Percentiles rank a stretch among this genome's conserved stretches.
These are phyloP conservation scores for Solanum tarapatanum DNA, from an alignment of 257 asterid genomes.

Conservation along the genomic window DNA sequence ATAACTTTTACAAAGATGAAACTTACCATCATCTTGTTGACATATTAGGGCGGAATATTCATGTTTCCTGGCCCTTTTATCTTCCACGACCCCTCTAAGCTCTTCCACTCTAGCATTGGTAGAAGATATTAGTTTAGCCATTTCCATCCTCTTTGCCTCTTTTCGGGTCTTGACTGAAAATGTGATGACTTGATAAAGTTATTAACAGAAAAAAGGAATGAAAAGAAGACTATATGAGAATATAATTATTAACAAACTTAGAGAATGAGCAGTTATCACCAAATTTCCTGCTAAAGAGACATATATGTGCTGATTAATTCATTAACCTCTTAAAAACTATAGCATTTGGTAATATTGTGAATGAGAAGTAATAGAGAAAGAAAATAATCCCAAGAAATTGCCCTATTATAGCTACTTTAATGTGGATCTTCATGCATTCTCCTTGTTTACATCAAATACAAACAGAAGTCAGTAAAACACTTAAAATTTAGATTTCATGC, in stretches of 20 bases:
- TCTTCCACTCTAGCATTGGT: background rate
- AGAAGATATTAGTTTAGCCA: constrained; percentile 3
- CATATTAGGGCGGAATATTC: constrained; percentile 62
- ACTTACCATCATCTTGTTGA: constrained; percentile 68
- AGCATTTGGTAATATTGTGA: background rate
- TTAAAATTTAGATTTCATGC: background rate
- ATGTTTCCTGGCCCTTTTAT: constrained; percentile 54
- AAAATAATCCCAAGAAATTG: background rate
- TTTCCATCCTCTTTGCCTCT: background rate
- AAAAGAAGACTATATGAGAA: background rate
- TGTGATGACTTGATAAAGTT: background rate
- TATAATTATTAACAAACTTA: background rate
- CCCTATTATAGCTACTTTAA: background rate
- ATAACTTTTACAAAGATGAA: background rate
- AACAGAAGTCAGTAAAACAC: background rate
- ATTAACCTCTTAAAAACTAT: background rate
- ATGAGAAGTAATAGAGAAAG: background rate
- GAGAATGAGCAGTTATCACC: background rate
- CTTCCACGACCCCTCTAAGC: constrained; percentile 19
- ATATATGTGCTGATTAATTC: background rate
- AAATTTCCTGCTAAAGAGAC: background rate
- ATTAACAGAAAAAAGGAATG: background rate
- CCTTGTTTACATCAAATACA: background rate
- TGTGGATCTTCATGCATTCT: background rate
- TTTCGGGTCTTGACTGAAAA: background rate